Evolutionary conservation across 148 eudicot species (phyloP).

Genomic region (Mesembryanthemum crystallinum): DNA sequence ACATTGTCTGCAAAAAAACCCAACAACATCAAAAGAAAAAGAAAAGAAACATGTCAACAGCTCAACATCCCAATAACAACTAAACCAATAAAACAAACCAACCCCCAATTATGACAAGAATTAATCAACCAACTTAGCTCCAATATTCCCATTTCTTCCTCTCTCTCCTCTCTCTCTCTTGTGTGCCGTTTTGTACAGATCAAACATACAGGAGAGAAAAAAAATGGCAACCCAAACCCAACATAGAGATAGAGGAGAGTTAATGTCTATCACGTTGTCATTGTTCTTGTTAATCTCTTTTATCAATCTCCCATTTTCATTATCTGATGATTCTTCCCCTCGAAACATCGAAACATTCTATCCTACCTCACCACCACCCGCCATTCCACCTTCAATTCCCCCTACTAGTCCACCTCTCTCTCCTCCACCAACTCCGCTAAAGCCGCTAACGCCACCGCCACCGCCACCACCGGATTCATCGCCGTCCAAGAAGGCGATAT

Average conservation of each 20-base stretch:
- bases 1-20: conserved; percentile 17
- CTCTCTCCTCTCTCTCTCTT: not conserved
- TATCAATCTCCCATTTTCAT: conserved; percentile 32
- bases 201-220: not conserved
- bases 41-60: conserved; percentile 22
- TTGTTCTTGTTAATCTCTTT: conserved; percentile 30
- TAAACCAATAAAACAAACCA: conserved; percentile 23
- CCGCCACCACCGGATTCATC: conserved; percentile 24
- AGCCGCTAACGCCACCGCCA: not conserved
- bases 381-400: not conserved
- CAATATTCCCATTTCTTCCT: conserved; percentile 3
- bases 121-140: conserved; percentile 24
- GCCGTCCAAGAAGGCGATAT: conserved; percentile 43
- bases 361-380: conserved; percentile 26
- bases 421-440: not conserved
- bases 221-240: conserved; percentile 15
- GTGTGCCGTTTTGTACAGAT: conserved; percentile 15
- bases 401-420: conserved; percentile 24
- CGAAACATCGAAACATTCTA: conserved; percentile 63
- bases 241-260: not conserved
- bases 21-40: conserved; percentile 2
- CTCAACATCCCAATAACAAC: conserved; percentile 22
- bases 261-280: conserved; percentile 16
- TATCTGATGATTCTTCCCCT: conserved; percentile 36
- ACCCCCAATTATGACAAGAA: conserved; percentile 10